A percentile compares a stretch with the other conserved stretches of the same genome.
Conservation (phyloP, 768 basidiomycete species). For the Thelephora ganbajun region DNA sequence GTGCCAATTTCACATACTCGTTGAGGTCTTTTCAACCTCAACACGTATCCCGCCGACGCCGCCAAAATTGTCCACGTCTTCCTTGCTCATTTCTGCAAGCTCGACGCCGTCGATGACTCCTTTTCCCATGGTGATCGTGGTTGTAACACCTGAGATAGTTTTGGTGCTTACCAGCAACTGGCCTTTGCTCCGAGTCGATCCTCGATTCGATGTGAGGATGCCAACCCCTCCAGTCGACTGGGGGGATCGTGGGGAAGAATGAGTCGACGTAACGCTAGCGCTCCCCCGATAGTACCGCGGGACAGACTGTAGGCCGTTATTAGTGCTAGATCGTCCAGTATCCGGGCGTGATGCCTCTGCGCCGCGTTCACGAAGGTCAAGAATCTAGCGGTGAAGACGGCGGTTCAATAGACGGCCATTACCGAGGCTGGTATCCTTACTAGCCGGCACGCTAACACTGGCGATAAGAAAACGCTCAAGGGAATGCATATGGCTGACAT, state of each 20-base stretch:
- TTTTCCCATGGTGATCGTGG: slow-evolving; percentile 12
- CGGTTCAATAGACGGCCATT: background rate
- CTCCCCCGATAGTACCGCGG: slow-evolving; percentile 16
- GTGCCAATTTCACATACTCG: background rate
- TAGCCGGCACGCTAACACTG: slow-evolving; percentile 66
- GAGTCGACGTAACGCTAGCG: slow-evolving; percentile 13
- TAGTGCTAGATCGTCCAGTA: background rate
- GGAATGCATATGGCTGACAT: slow-evolving; percentile 80
- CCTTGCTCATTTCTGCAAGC: slow-evolving; percentile 8
- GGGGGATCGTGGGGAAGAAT: slow-evolving; percentile 16
- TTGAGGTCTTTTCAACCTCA: slow-evolving; percentile 19
- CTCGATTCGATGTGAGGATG: slow-evolving; percentile 10
- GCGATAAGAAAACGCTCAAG: slow-evolving; percentile 72
- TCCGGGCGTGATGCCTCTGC: slow-evolving; percentile 40
- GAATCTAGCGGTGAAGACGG: slow-evolving; percentile 32
- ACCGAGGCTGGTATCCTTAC: slow-evolving; percentile 18
- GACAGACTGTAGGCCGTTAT: slow-evolving; percentile 31
- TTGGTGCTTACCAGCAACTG: slow-evolving; percentile 18
- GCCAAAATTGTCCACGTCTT: slow-evolving; percentile 3
- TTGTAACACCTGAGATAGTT: slow-evolving; percentile 11
- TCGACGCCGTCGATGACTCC: slow-evolving; percentile 14
- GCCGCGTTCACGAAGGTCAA: slow-evolving; percentile 71
- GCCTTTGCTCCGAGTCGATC: slow-evolving; percentile 13
- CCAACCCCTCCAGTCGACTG: slow-evolving; percentile 16
- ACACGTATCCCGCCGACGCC: slow-evolving; percentile 16